Evolutionary conservation across 2,329 filamentous ascomycete species (phyloP).

Genomic region (Aspergillus sp.): DNA sequence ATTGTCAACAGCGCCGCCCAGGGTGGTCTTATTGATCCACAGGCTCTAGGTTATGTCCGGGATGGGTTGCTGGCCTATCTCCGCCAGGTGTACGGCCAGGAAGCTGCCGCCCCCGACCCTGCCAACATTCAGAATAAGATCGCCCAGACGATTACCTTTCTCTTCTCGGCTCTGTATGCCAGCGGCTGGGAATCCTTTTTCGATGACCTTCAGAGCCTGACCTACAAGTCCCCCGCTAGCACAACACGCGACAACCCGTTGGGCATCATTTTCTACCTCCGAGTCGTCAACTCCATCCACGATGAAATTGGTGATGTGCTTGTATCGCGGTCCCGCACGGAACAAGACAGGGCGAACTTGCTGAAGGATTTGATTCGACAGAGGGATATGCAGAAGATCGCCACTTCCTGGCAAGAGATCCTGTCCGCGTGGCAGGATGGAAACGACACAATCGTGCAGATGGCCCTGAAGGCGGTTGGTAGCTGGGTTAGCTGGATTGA

Average conservation of each 20-base stretch:
- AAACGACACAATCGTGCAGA: constrained; percentile 71
- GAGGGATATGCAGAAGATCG: constrained; percentile 83
- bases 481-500: constrained; percentile 99
- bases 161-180: constrained; percentile 84
- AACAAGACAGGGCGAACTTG: constrained; percentile 79
- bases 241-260: constrained; percentile 62
- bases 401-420: constrained; percentile 86
- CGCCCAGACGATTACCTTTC: constrained; percentile 88
- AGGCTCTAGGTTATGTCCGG: constrained; percentile 70
- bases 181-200: constrained; percentile 86
- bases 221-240: constrained; percentile 55
- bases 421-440: constrained; percentile 69
- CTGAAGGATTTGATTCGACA: constrained; percentile 86
- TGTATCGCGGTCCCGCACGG: constrained; percentile 69
- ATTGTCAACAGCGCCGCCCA: constrained; percentile 90
- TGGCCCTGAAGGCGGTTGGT: constrained; percentile 85
- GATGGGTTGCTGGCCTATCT: constrained; percentile 79
- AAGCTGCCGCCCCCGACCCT: constrained; percentile 60
- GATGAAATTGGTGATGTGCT: constrained; percentile 96
- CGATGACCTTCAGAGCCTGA: constrained; percentile 79
- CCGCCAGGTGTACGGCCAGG: constrained; percentile 65
- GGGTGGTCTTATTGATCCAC: constrained; percentile 67
- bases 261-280: constrained; percentile 81
- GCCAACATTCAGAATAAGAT: constrained; percentile 89
- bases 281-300: constrained; percentile 83